Base-by-base conservation (phyloP, 495 filamentous ascomycete genomes). In the Ramalina intermedia region DNA sequence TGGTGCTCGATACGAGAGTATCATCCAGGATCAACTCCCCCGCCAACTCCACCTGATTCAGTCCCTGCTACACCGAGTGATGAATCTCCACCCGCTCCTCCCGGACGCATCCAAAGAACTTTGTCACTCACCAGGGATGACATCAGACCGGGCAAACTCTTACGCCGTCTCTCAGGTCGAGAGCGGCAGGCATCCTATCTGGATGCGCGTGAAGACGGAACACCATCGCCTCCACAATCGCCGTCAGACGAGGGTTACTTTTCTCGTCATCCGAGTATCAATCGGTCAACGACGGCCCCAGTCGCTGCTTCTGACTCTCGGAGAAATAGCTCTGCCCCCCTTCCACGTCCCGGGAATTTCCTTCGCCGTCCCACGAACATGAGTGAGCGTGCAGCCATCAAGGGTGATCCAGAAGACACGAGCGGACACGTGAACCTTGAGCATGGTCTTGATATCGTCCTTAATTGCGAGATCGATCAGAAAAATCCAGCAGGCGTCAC, bases 1-100 rank as follows among this genome's bases (percentile, higher is more conserved):
- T 96, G 87, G 85, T 94, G 87, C 64, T 83, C 85, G 6, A 88
- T 96, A 52, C 74, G 83, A 26, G 69, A 80, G 57, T 94, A 90
- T 58, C 68, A 76, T n/a, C 87, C 87, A 3, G 67, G 71, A 17
- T 63, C 59, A 39, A 90, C 83, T 0, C 86, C 87, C n/a, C 80
- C 77, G 2, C 69, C 69, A 1, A 82, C 83, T 1, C 79, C 80
- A 7, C 72, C 72, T 4, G 62, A 66, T 6, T 58, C 66, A 2
- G 59, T 63, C 41, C 55, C 48, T 8, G 50, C 53, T n/a, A 51
- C 55, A 14, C 48, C 54, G 9, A 51, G 48, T 13, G 63, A 61
- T 12, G 73, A 79, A 36, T 63, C 71, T 21, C 67, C 72, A 7
- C 69, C 71, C 7, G 9, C 26, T 36, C 60, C 62, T n/a, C 63